phyloP scores from a whole-genome alignment of 306 rosid species.

The Pyrus bretschneideri region DNA sequence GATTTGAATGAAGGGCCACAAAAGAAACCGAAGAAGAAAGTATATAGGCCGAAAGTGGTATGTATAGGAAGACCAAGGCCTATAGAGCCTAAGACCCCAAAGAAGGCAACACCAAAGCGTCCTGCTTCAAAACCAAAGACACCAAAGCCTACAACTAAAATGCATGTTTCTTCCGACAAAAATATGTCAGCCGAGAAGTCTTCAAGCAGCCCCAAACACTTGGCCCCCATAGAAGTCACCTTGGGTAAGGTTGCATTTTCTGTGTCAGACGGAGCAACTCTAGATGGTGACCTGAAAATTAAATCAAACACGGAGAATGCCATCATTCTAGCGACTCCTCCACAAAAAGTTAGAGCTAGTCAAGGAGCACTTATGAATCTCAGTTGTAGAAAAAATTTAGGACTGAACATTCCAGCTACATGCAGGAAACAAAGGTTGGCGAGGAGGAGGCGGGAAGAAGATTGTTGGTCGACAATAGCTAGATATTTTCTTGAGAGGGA shows the following conservation, averaged over 20 bases:
- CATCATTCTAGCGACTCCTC: neutral
- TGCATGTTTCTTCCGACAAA: neutral
- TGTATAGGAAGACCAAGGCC: constrained; percentile 9
- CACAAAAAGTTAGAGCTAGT: neutral
- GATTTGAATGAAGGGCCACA: neutral
- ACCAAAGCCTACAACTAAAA: constrained; percentile 2
- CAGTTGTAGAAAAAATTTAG: neutral
- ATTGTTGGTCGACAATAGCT: neutral
- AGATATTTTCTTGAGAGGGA: neutral
- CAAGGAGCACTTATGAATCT: neutral
- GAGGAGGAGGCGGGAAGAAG: neutral
- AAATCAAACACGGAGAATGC: neutral
- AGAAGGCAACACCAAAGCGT: neutral
- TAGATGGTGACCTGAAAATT: neutral
- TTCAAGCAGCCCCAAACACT: neutral
- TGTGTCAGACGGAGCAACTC: neutral
- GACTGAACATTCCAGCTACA: neutral
- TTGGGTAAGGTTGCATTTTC: neutral
- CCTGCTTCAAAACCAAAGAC: neutral
- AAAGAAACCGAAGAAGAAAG: constrained; percentile 15
- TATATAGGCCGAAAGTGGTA: constrained; percentile 29
- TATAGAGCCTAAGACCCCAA: neutral
- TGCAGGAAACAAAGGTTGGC: constrained; percentile 13
- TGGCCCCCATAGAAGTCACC: neutral
- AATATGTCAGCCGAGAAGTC: neutral